Evolutionary conservation across 176 grass and related monocot species (phyloP).

Genomic region (Pontederia paniculata): DNA sequence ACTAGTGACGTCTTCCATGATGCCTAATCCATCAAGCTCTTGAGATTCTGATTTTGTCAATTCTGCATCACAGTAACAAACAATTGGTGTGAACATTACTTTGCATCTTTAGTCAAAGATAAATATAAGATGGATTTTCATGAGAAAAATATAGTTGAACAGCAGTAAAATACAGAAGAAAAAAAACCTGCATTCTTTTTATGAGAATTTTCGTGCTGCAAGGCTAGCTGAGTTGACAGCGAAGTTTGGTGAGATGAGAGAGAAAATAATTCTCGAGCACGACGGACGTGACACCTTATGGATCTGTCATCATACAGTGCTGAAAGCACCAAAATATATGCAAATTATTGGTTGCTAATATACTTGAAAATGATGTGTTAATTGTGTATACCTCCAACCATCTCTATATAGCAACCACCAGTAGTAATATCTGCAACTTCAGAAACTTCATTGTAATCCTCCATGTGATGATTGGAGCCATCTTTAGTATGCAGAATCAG

Average conservation of each 20-base stretch:
- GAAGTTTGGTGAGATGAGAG: conserved; percentile 82
- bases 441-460: conserved; percentile 98
- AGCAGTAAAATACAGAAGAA: neutral
- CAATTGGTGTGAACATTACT: neutral
- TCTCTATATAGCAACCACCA: conserved; percentile 77
- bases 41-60: conserved; percentile 43
- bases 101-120: neutral
- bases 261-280: conserved; percentile 76
- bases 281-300: conserved; percentile 78
- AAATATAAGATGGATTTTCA: neutral
- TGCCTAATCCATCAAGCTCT: conserved; percentile 89
- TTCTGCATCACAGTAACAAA: conserved; percentile 34
- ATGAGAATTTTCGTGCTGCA: conserved; percentile 74
- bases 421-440: conserved; percentile 84
- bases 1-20: conserved; percentile 55
- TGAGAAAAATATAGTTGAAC: conserved; percentile 3
- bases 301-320: conserved; percentile 97
- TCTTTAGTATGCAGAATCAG: conserved; percentile 80
- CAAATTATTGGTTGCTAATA: neutral
- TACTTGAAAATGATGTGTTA: neutral
- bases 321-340: conserved; percentile 34
- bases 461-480: conserved; percentile 62
- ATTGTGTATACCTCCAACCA: conserved; percentile 60
- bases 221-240: conserved; percentile 60
- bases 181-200: conserved; percentile 56